Evolutionary conservation across 805 yeast species (phyloP).

Genomic region (Metschnikowia drakensbergensis): DNA sequence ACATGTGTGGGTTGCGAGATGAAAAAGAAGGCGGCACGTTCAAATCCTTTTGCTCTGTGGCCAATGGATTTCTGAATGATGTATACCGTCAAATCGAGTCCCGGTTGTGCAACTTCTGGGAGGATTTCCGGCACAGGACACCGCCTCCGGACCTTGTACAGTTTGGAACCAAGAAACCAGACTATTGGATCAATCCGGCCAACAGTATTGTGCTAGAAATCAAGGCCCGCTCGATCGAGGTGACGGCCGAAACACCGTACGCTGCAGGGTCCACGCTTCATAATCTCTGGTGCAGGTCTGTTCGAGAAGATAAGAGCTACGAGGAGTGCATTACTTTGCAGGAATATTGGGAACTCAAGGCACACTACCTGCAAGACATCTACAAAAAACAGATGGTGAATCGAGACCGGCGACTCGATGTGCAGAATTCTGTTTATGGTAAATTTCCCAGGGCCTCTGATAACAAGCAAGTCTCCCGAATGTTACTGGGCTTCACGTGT

Average conservation of each 20-base stretch:
- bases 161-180: slow-evolving; percentile 63
- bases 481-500: slow-evolving; percentile 48
- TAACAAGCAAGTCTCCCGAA: slow-evolving; percentile 15
- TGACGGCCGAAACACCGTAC: slow-evolving; percentile 42
- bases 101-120: slow-evolving; percentile 61
- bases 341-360: slow-evolving; percentile 46
- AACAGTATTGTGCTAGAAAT: slow-evolving; percentile 78
- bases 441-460: slow-evolving; percentile 8
- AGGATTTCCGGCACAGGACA: slow-evolving; percentile 26
- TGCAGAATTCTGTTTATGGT: slow-evolving; percentile 15
- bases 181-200: slow-evolving; percentile 74
- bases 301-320: slow-evolving; percentile 68
- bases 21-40: slow-evolving; percentile 41
- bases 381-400: slow-evolving; percentile 29
- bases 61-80: slow-evolving; percentile 72
- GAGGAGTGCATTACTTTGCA: slow-evolving; percentile 50
- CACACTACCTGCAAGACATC: slow-evolving; percentile 21
- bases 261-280: slow-evolving; percentile 68
- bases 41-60: slow-evolving; percentile 70
- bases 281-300: slow-evolving; percentile 65
- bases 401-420: slow-evolving; percentile 23
- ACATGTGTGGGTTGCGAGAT: slow-evolving; percentile 66
- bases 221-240: slow-evolving; percentile 71
- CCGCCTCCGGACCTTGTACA: slow-evolving; percentile 35
- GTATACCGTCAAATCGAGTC: slow-evolving; percentile 60